Conservation (phyloP, 2,329 filamentous ascomycete genomes). For the Diplodia scrobiculata region DNA sequence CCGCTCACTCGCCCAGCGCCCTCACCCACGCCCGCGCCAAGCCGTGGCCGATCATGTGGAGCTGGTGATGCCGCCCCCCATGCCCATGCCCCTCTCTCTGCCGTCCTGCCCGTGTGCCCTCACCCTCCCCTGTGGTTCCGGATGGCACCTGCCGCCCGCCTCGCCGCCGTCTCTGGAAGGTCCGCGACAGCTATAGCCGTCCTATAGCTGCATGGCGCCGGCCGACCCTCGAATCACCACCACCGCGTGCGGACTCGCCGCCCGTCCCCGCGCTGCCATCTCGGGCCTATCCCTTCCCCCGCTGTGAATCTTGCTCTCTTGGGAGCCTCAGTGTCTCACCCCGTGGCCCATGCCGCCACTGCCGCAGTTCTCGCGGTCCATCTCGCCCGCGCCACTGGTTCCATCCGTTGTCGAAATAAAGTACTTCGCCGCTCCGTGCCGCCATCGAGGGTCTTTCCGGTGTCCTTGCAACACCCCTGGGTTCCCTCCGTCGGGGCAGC, state of each 20-base stretch:
- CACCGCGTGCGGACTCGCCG: constrained; percentile 1
- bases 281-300: constrained; percentile 8
- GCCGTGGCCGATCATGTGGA: constrained; percentile 26
- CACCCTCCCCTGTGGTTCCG: not conserved
- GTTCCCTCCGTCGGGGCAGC: constrained; percentile 6
- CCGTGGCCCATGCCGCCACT: constrained; percentile 7
- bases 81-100: constrained; percentile 4
- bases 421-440: constrained; percentile 10
- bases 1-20: not conserved
- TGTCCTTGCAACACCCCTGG: constrained; percentile 14
- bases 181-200: constrained; percentile 4
- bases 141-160: not conserved
- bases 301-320: constrained; percentile 16
- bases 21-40: constrained; percentile 8
- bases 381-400: not conserved
- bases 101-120: not conserved
- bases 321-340: constrained; percentile 2
- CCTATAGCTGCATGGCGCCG: not conserved
- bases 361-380: not conserved
- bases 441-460: constrained; percentile 2
- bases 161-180: not conserved
- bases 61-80: constrained; percentile 11
- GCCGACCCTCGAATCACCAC: not conserved
- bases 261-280: constrained; percentile 9
- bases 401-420: constrained; percentile 17